phyloP scores from a whole-genome alignment of 257 asterid species.

The Pogostemon cablin region DNA sequence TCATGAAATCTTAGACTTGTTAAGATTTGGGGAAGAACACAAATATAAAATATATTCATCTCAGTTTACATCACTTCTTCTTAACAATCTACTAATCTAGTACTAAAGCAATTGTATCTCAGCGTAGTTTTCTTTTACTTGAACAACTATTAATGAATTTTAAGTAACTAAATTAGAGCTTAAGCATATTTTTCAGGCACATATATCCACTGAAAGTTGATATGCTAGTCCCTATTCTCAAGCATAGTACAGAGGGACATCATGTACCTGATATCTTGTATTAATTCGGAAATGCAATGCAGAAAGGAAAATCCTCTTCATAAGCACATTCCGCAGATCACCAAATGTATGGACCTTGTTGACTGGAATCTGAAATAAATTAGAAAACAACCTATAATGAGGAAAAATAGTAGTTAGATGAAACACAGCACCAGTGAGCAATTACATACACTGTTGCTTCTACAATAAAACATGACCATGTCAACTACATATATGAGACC shows the following conservation, averaged over 20 bases:
- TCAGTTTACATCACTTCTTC: slow-evolving; percentile 1
- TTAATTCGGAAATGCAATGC: slow-evolving; percentile 98
- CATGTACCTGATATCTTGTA: slow-evolving; percentile 90
- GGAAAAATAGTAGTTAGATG: slow-evolving; percentile 2
- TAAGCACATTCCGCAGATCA: slow-evolving; percentile 89
- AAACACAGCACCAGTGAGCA: slow-evolving; percentile 7
- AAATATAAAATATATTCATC: not conserved
- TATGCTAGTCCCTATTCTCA: slow-evolving; percentile 11
- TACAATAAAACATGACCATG: not conserved
- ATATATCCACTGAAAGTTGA: slow-evolving; percentile 24
- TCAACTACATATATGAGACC: slow-evolving; percentile 25
- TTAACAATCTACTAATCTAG: slow-evolving; percentile 20
- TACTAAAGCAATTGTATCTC: not conserved
- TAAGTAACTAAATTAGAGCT: slow-evolving; percentile 9
- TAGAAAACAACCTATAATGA: slow-evolving; percentile 28
- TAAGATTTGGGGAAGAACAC: slow-evolving; percentile 1
- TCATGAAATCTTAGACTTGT: slow-evolving; percentile 5
- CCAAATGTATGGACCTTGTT: slow-evolving; percentile 83
- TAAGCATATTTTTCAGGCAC: slow-evolving; percentile 25
- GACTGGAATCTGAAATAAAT: slow-evolving; percentile 83
- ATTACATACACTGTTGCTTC: slow-evolving; percentile 16
- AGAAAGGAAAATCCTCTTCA: slow-evolving; percentile 98
- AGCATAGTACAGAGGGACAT: slow-evolving; percentile 32
- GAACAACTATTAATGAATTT: too few species aligned
- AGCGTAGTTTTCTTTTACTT: too few species aligned